Base-by-base conservation (phyloP, 2,329 filamentous ascomycete species). In the Coniochaeta ligniaria region DNA sequence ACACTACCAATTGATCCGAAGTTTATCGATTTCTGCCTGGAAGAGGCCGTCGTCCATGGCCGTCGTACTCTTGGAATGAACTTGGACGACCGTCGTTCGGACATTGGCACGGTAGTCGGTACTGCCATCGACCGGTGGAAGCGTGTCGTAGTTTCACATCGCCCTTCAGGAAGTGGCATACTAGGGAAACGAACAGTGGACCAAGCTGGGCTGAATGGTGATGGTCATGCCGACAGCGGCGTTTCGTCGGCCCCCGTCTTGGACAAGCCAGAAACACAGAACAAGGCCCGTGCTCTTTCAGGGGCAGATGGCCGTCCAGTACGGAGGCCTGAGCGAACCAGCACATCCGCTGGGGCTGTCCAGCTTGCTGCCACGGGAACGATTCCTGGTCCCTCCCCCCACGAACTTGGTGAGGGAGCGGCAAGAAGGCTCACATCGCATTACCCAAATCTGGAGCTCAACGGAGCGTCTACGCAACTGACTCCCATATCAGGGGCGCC, bases 41-140 rank as follows among this genome's bases (percentile, higher is more conserved):
- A 84, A 59, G 67, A 78, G 22, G 76, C 76, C 3, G 67, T 77
- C 20, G 58, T 59, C 0, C 75, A 76, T 45, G 74, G 74, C 5
- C 70, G 70, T 9, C 71, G 70, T 31, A 67, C 67, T 3, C 68
- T 83, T 1, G 83, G 82, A 0, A 72, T 82, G 52, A 75, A 74
- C 45, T 59, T 82, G 1, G 76, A 82, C 36, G 83, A 86, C 66
- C 75, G 78, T 1, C 78, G 83, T 58, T 64, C 78, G 6, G 83
- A 86, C 63, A 69, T 87, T 1, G 75, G 76, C 62, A 77, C 78
- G 0, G 68, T 84, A 41, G 78, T 86, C 6, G 73, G 80, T 7
- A 74, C 76, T n/a, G 80, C 80, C 2, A 85, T 88, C 61, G 80
- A 83, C 50, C 77, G 83, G 33, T 88, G 85, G 85, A 88, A 85